phyloP scores from a whole-genome alignment of 805 yeast species.

The Kazachstania taianensis region DNA sequence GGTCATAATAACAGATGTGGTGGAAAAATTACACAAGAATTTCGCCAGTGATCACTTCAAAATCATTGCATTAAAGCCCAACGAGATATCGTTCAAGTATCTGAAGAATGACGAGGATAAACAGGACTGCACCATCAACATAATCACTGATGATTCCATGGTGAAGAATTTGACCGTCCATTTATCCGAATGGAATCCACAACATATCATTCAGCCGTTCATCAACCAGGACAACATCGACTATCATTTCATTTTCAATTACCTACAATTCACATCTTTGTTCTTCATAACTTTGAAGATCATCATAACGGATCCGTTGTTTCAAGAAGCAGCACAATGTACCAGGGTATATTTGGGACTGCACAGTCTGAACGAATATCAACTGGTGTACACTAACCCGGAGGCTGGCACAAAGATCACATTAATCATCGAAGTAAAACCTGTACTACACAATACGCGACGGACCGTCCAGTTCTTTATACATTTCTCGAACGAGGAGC shows the following conservation, averaged over 20 bases:
- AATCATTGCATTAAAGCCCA: slow-evolving; percentile 25
- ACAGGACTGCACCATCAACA: slow-evolving; percentile 27
- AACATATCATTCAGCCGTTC: slow-evolving; percentile 26
- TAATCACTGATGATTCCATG: slow-evolving; percentile 20
- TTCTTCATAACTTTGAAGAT: slow-evolving; percentile 18
- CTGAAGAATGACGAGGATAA: slow-evolving; percentile 15
- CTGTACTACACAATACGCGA: slow-evolving; percentile 20
- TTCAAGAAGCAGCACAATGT: slow-evolving; percentile 1
- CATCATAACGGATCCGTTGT: slow-evolving; percentile 11
- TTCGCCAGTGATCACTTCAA: slow-evolving; percentile 26
- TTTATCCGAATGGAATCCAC: slow-evolving; percentile 27
- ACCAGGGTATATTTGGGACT: slow-evolving; percentile 20
- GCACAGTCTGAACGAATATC: slow-evolving; percentile 25
- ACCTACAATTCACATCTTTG: slow-evolving; percentile 27
- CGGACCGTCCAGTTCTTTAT: slow-evolving; percentile 20
- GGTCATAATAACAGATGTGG: slow-evolving; percentile 27
- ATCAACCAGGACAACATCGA: slow-evolving; percentile 21
- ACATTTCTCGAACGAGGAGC: slow-evolving; percentile 26
- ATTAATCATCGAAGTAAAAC: slow-evolving; percentile 22
- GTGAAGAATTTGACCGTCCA: slow-evolving; percentile 24
- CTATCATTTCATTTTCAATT: slow-evolving; percentile 28
- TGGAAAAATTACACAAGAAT: slow-evolving; percentile 26
- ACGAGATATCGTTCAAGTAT: slow-evolving; percentile 29
- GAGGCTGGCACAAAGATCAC: slow-evolving; percentile 21
- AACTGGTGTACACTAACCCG: slow-evolving; percentile 21